These are phyloP conservation scores for Vaucheria bursata DNA, from an alignment of 352 stramenopile genomes.

Conservation along the genomic window DNA sequence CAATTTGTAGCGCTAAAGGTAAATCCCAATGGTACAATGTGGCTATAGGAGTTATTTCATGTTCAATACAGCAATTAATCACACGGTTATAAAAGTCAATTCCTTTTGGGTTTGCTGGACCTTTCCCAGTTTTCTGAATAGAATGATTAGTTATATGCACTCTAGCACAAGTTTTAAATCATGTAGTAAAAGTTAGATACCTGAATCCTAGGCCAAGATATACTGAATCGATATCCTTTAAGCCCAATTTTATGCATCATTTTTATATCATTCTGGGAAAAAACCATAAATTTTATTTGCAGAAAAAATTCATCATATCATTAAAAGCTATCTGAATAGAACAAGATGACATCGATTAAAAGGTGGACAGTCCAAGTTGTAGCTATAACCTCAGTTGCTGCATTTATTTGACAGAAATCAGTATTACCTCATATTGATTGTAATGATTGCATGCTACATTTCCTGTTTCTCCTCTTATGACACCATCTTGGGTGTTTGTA, in stretches of 20 bases:
- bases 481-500: slow-evolving; percentile 35
- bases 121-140: too few relatives aligned
- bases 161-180: too few relatives aligned
- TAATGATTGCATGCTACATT: slow-evolving; percentile 86
- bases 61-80: slow-evolving; percentile 65
- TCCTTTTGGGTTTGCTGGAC: slow-evolving; percentile 66
- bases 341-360: too few relatives aligned
- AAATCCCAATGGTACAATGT: slow-evolving; percentile 93
- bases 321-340: too few relatives aligned
- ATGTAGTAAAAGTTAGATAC: too few relatives aligned
- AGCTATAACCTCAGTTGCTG: too few relatives aligned
- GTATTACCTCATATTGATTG: slow-evolving; percentile 68
- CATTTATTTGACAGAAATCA: too few relatives aligned
- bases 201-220: slow-evolving; percentile 83
- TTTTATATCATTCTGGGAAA: slow-evolving; percentile 78
- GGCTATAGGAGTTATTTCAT: slow-evolving; percentile 70
- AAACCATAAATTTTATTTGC: too few relatives aligned
- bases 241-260: slow-evolving; percentile 76
- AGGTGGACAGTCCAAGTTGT: too few relatives aligned
- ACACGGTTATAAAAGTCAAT: slow-evolving; percentile 85
- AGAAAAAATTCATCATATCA: too few relatives aligned
- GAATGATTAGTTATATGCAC: too few relatives aligned
- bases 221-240: slow-evolving; percentile 78
- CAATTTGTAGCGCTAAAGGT: slow-evolving; percentile 55
- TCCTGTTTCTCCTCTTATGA: slow-evolving; percentile 62